Evolutionary conservation across 2,329 filamentous ascomycete genomes (phyloP).

Genomic region (Pleochaeta shiraiana): DNA sequence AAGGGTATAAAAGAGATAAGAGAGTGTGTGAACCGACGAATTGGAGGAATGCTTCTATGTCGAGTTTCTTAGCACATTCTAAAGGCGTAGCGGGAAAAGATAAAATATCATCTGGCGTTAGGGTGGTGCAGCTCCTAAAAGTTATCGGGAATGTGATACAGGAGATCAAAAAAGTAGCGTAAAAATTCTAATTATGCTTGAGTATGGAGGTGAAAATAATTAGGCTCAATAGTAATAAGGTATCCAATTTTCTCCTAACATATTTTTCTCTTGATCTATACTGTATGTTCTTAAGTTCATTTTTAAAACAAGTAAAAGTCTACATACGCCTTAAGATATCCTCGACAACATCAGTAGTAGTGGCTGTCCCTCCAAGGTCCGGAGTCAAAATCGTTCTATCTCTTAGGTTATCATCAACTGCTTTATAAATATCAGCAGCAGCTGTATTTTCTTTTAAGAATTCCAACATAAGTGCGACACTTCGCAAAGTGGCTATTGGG

Average conservation of each 20-base stretch:
- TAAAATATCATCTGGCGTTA: too few species aligned
- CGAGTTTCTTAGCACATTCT: too few species aligned
- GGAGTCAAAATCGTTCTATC: conserved; percentile 68
- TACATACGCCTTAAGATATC: conserved; percentile 74
- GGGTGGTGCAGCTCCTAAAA: too few species aligned
- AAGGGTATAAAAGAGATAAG: conserved; percentile 43
- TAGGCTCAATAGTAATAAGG: too few species aligned
- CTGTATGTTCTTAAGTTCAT: too few species aligned
- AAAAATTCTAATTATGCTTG: too few species aligned
- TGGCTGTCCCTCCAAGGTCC: conserved; percentile 73
- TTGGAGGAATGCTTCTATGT: conserved; percentile 45
- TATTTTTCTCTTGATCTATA: too few species aligned
- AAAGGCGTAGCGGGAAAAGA: too few species aligned
- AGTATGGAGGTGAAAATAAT: too few species aligned
- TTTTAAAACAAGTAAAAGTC: conserved; percentile 4
- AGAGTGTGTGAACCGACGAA: conserved; percentile 46
- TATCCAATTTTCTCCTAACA: too few species aligned
- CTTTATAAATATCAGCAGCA: conserved; percentile 73
- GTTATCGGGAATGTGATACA: too few species aligned
- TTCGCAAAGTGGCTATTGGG: conserved; percentile 84
- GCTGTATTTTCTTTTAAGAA: conserved; percentile 76
- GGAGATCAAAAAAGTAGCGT: too few species aligned
- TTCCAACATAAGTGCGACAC: conserved; percentile 86
- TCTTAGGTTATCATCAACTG: conserved; percentile 75
- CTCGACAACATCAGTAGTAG: conserved; percentile 65